Base-by-base conservation (phyloP, 768 basidiomycete species). In the Porpolomopsis calyptriformis region DNA sequence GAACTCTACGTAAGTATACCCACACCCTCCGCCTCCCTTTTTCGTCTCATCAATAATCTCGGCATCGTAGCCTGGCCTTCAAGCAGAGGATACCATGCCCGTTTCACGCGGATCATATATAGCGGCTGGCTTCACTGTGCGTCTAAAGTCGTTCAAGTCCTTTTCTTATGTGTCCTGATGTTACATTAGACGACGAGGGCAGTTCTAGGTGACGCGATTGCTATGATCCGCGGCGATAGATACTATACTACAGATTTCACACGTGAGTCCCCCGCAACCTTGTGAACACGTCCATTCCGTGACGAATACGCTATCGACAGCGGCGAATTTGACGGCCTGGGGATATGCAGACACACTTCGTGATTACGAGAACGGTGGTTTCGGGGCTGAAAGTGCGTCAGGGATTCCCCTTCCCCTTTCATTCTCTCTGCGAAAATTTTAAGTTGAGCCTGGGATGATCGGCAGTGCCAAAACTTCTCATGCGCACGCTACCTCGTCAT, bases 101-200 rank as follows among this genome's bases (percentile, higher is more conserved):
- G 61, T 71, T 6, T 66, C 65, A 31, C 67, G 69, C 2, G 80
- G 78, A 3, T 71, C 75, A 11, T 12, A 80, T 74, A 43, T 59
- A 76, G 8, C 77, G 52, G 76, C 77, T 2, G 78, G 78, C 16
- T 82, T 74, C 58, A 82, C 82, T 3, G 61, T 62, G 40, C 20
- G 56, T 46, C n/a, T 19, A 11, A 29, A 12, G n/a, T n/a, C 11
- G 29, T 16, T 14, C 27, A 33, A 7, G 7, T 7, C 11, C 36
- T 18, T 7, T 38, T 18, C 1, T 25, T 35, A 7, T 18, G 10
- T 7, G 29, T 12, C 11, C 11, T 39, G 11, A 14, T n/a, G 20
- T 45, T 19, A 31, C 27, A 36, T 19, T 38, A 70, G 68, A 71
- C 67, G 46, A 69, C 71, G 29, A 60, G 73, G 18, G 72, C 69